Evolutionary conservation across 2,329 filamentous ascomycete genomes (phyloP).

Genomic region (Exophiala lecanii-corni): DNA sequence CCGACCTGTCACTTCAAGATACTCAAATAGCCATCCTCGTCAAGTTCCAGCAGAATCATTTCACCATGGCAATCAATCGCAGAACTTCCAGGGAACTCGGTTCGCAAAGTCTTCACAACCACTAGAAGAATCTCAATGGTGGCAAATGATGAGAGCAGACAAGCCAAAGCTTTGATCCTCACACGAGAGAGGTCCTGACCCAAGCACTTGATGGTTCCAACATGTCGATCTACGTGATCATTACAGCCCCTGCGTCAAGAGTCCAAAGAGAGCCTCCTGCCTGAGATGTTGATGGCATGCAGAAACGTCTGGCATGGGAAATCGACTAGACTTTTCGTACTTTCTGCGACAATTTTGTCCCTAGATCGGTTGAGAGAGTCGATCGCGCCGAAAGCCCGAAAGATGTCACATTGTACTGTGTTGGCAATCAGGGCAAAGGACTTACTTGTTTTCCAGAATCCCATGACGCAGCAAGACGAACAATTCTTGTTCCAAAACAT

Average conservation of each 20-base stretch:
- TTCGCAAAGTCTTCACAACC: no score
- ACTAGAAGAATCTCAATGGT: neutral
- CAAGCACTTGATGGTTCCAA: conserved; percentile 30
- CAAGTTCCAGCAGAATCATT: conserved; percentile 9
- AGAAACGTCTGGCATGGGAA: no score
- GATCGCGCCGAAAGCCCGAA: conserved; percentile 18
- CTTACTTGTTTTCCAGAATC: no score
- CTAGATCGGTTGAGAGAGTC: conserved; percentile 16
- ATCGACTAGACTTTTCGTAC: conserved; percentile 7
- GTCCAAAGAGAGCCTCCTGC: conserved; percentile 6
- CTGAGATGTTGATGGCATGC: conserved; percentile 1
- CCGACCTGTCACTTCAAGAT: conserved; percentile 22
- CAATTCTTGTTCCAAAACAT: no score
- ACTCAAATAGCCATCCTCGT: conserved; percentile 20
- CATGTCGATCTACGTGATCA: neutral
- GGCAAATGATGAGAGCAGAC: conserved; percentile 50
- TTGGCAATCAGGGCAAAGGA: no score
- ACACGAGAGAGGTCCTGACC: conserved; percentile 79
- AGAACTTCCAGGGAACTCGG: conserved; percentile 10
- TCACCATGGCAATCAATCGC: conserved; percentile 6
- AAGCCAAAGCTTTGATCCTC: conserved; percentile 94
- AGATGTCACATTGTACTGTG: no score
- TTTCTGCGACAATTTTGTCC: conserved; percentile 11
- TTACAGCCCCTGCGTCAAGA: conserved; percentile 5
- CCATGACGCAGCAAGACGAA: no score